Evolutionary conservation across 768 basidiomycete genomes (phyloP).

Genomic region (Plicaturopsis crispa): DNA sequence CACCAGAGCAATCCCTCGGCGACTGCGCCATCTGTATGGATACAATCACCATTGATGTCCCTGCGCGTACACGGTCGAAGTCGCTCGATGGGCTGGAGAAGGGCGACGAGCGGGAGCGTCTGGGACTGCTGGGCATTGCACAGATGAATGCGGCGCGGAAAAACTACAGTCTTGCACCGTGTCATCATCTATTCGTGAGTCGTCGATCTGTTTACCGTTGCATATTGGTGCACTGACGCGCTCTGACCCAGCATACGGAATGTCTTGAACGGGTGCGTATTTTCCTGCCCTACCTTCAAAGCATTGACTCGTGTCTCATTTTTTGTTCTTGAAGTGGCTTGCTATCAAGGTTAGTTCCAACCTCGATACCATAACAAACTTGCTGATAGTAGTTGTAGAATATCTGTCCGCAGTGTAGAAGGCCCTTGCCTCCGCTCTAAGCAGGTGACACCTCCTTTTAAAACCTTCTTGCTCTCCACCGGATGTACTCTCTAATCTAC

Average conservation of each 20-base stretch:
- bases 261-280: slow-evolving; percentile 71
- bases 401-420: slow-evolving; percentile 87
- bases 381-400: slow-evolving; percentile 38
- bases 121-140: slow-evolving; percentile 36
- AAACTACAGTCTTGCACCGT: slow-evolving; percentile 81
- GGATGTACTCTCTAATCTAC: too few relatives aligned
- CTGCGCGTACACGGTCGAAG: slow-evolving; percentile 10
- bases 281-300: too few relatives aligned
- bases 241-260: slow-evolving; percentile 88
- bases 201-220: slow-evolving; percentile 4
- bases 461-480: too few relatives aligned
- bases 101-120: slow-evolving; percentile 18
- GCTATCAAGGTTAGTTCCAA: slow-evolving; percentile 51
- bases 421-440: slow-evolving; percentile 75
- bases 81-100: neutral
- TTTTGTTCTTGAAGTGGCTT: slow-evolving; percentile 43
- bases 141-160: slow-evolving; percentile 44
- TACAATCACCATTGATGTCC: slow-evolving; percentile 51
- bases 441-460: too few relatives aligned
- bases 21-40: slow-evolving; percentile 97
- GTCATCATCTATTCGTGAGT: slow-evolving; percentile 83
- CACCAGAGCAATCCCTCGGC: slow-evolving; percentile 68
- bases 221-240: too few relatives aligned
- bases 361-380: neutral
- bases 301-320: slow-evolving; percentile 1